Percentiles rank a stretch among this genome's conserved stretches.
These are phyloP conservation scores for Agastache rugosa DNA, from an alignment of 257 asterid genomes.

Conservation along the genomic window DNA sequence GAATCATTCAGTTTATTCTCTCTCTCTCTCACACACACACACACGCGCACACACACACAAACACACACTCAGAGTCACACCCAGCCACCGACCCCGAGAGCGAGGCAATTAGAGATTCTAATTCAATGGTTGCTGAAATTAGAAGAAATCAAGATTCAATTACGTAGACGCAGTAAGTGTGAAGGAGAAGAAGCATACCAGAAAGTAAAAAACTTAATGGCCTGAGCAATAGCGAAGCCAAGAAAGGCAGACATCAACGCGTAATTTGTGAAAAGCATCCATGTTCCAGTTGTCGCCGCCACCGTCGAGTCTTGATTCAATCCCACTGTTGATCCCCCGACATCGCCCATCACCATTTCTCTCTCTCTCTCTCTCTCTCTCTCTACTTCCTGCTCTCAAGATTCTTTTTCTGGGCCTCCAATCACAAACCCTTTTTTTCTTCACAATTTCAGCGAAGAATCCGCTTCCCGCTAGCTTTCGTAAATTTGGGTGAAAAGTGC, in stretches of 20 bases:
- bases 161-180: neutral
- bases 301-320: slow-evolving; percentile 37
- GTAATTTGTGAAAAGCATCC: slow-evolving; percentile 54
- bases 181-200: slow-evolving; percentile 49
- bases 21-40: neutral
- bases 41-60: neutral
- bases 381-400: neutral
- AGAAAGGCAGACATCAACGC: slow-evolving; percentile 71
- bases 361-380: neutral
- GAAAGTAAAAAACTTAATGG: slow-evolving; percentile 58
- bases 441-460: neutral
- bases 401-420: neutral
- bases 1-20: neutral
- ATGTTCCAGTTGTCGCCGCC: slow-evolving; percentile 26
- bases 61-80: too few species aligned
- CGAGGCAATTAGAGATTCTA: slow-evolving; percentile 23
- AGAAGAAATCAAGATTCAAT: neutral
- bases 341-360: slow-evolving; percentile 41
- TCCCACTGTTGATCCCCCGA: slow-evolving; percentile 35
- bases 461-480: neutral
- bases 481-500: neutral
- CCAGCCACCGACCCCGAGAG: neutral
- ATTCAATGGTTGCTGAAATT: neutral
- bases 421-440: slow-evolving; percentile 1
- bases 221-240: slow-evolving; percentile 80